These are phyloP conservation scores for Leishmania gerbilli DNA, from an alignment of 208 protist species.

Conservation along the genomic window DNA sequence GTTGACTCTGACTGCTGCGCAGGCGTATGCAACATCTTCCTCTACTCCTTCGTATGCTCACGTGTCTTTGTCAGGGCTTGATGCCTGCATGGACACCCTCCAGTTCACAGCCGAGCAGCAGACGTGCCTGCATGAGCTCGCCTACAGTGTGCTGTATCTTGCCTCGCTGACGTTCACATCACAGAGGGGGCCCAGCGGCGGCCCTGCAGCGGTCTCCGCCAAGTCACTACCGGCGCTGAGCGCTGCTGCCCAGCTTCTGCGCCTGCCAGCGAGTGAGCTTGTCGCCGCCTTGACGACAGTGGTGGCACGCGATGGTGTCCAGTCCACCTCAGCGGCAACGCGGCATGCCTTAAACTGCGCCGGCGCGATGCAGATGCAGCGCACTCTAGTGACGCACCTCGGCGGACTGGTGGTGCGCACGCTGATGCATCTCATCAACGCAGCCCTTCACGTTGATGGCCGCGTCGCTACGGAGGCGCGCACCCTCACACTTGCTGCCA, in stretches of 20 bases:
- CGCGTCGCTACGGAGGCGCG: not conserved
- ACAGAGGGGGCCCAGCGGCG: not conserved
- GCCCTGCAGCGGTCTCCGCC: slow-evolving; percentile 5
- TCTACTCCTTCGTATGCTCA: not conserved
- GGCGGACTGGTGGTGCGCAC: slow-evolving; percentile 23
- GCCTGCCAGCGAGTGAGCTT: slow-evolving; percentile 8
- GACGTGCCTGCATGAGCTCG: slow-evolving; percentile 7
- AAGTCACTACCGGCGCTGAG: slow-evolving; percentile 3
- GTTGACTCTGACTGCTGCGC: not conserved
- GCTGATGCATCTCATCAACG: slow-evolving; percentile 13
- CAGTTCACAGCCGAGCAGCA: slow-evolving; percentile 7
- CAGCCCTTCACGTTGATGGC: not conserved
- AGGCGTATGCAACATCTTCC: not conserved
- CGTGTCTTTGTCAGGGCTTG: not conserved
- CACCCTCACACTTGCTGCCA: not conserved
- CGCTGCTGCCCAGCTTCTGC: slow-evolving; percentile 14
- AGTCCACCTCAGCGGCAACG: too few relatives aligned
- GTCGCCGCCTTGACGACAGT: slow-evolving; percentile 19
- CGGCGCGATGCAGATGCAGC: slow-evolving; percentile 28
- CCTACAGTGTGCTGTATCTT: slow-evolving; percentile 5
- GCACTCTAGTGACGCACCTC: slow-evolving; percentile 14
- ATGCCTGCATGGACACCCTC: not conserved
- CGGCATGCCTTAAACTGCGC: slow-evolving; percentile 26
- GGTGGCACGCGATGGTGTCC: not conserved
- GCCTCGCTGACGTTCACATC: slow-evolving; percentile 10